Percentiles rank a stretch among this genome's conserved stretches.
Conservation (phyloP, 148 eudicot genomes). For the Silene conica region DNA sequence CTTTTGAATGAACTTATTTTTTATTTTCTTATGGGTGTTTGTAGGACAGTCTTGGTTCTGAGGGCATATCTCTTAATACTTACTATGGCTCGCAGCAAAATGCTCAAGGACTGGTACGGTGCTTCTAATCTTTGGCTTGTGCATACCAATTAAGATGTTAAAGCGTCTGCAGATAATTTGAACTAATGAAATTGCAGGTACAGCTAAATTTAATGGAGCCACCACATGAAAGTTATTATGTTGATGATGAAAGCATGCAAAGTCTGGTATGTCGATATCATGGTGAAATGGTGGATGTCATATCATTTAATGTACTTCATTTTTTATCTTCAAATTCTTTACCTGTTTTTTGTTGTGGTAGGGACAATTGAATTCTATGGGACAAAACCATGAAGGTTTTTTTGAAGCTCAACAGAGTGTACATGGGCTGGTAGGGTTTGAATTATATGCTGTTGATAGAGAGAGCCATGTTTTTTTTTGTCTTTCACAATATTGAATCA, state of each 20-base stretch:
- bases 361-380: slow-evolving; percentile 74
- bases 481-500: neutral
- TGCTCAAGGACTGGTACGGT: slow-evolving; percentile 72
- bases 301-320: neutral
- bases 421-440: slow-evolving; percentile 61
- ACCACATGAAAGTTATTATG: slow-evolving; percentile 83
- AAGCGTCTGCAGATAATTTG: slow-evolving; percentile 8
- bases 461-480: neutral
- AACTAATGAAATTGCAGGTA: slow-evolving; percentile 32
- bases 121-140: slow-evolving; percentile 4
- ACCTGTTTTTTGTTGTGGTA: slow-evolving; percentile 10
- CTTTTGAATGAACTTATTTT: neutral
- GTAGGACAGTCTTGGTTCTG: slow-evolving; percentile 58
- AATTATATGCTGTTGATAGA: neutral
- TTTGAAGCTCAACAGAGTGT: slow-evolving; percentile 71
- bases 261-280: slow-evolving; percentile 79
- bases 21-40: slow-evolving; percentile 14
- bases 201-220: slow-evolving; percentile 96
- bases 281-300: slow-evolving; percentile 11
- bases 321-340: neutral
- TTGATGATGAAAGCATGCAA: slow-evolving; percentile 67
- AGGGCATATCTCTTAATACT: slow-evolving; percentile 51
- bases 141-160: neutral
- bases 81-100: slow-evolving; percentile 70
- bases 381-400: slow-evolving; percentile 71